Evolutionary conservation across 129 eudicot genomes (phyloP).

Genomic region (Pseudognaphalium luteoalbum): DNA sequence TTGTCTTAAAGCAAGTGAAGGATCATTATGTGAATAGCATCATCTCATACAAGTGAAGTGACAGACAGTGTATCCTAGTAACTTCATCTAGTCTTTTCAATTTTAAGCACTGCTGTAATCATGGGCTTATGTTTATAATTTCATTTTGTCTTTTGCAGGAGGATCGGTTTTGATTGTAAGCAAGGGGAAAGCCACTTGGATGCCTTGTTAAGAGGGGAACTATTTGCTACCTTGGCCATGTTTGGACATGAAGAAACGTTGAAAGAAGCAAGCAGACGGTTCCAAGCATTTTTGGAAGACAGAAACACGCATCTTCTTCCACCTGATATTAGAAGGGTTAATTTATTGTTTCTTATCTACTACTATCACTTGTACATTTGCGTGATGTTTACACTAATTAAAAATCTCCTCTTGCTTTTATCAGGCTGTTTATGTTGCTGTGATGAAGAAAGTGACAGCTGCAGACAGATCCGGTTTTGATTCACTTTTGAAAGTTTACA

Average conservation of each 20-base stretch:
- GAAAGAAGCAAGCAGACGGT: slow-evolving; percentile 82
- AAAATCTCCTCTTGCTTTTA: slow-evolving; percentile 5
- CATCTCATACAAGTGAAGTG: neutral
- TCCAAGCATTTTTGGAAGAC: slow-evolving; percentile 69
- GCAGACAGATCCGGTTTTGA: slow-evolving; percentile 70
- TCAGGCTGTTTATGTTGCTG: slow-evolving; percentile 95
- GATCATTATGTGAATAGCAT: neutral
- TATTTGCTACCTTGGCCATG: slow-evolving; percentile 62
- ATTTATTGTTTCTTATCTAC: neutral
- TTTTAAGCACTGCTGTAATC: neutral
- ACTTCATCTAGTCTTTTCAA: neutral
- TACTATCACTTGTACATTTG: neutral
- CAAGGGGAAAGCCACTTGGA: slow-evolving; percentile 94
- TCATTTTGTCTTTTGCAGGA: slow-evolving; percentile 50
- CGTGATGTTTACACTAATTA: neutral
- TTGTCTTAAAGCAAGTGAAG: neutral
- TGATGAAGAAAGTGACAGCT: slow-evolving; percentile 63
- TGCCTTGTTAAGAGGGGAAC: slow-evolving; percentile 96
- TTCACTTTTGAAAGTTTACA: slow-evolving; percentile 72
- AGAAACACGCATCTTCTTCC: slow-evolving; percentile 81
- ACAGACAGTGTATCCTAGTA: neutral
- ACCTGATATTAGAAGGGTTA: slow-evolving; percentile 91
- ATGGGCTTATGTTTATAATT: neutral
- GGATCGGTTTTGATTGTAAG: slow-evolving; percentile 92
- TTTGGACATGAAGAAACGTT: slow-evolving; percentile 75